Conservation (phyloP, 345 rosid species). For the Aurinia saxatilis region DNA sequence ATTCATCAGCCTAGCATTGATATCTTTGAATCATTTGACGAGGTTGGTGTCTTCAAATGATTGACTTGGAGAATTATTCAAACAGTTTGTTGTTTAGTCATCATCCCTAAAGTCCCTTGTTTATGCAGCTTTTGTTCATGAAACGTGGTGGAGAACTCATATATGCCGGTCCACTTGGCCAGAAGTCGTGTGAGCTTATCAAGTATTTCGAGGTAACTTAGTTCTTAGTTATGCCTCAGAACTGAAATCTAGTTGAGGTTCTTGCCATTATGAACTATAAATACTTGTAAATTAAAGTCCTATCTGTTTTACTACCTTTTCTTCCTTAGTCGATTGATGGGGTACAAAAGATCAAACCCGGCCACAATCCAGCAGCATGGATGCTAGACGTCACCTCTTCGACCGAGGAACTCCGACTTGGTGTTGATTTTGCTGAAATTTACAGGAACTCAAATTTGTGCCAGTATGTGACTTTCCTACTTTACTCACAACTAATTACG, state of each 20-base stretch:
- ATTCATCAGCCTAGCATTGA: slow-evolving; percentile 99
- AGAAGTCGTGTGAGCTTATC: slow-evolving; percentile 69
- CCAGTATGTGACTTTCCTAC: slow-evolving; percentile 42
- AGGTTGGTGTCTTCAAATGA: slow-evolving; percentile 41
- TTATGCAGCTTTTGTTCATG: slow-evolving; percentile 88
- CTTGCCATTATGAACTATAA: not conserved
- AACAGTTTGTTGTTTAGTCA: not conserved
- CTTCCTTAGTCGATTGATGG: slow-evolving; percentile 68
- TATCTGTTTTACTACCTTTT: not conserved
- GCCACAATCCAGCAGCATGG: slow-evolving; percentile 97
- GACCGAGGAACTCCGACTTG: slow-evolving; percentile 67
- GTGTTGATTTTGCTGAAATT: slow-evolving; percentile 83
- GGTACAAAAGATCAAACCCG: slow-evolving; percentile 68
- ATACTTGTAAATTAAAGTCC: not conserved
- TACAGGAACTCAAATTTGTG: slow-evolving; percentile 63
- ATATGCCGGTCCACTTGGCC: slow-evolving; percentile 94
- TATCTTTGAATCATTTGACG: slow-evolving; percentile 96
- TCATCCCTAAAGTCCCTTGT: not conserved
- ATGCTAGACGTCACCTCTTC: slow-evolving; percentile 90
- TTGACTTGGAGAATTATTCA: not conserved
- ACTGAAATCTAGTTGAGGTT: not conserved
- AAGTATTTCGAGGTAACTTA: slow-evolving; percentile 68
- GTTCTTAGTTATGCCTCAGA: not conserved
- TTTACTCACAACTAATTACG: not conserved
- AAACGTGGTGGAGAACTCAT: slow-evolving; percentile 97